Conservation (phyloP, 371 early-diverging fungal species). For the Coelomomyces lativittatus region DNA sequence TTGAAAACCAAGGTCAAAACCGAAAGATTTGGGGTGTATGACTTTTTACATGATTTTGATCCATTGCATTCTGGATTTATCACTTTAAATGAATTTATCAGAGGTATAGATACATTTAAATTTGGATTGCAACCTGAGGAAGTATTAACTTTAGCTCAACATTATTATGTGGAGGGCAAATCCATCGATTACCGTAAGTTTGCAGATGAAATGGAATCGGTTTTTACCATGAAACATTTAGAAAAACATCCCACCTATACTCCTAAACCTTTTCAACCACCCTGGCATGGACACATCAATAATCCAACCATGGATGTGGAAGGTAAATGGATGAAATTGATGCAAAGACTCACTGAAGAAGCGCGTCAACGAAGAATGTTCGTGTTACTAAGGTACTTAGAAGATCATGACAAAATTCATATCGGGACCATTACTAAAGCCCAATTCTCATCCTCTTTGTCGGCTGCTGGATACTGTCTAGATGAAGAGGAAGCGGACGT, state of each 20-base stretch:
- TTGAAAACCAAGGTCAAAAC: slow-evolving; percentile 9
- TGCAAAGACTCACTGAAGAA: background rate
- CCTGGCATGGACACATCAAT: slow-evolving; percentile 1
- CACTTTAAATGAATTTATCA: slow-evolving; percentile 12
- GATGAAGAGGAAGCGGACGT: slow-evolving; percentile 2
- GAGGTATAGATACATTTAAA: slow-evolving; percentile 9
- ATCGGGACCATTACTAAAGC: slow-evolving; percentile 4
- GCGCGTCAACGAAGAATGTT: slow-evolving; percentile 5
- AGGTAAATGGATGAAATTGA: background rate
- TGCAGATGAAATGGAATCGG: slow-evolving; percentile 16
- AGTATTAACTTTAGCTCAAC: background rate
- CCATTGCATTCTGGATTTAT: slow-evolving; percentile 16
- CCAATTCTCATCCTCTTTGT: slow-evolving; percentile 3
- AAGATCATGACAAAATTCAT: slow-evolving; percentile 5
- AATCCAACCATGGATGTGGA: background rate
- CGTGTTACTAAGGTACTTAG: slow-evolving; percentile 1
- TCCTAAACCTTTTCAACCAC: slow-evolving; percentile 9
- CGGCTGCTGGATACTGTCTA: background rate
- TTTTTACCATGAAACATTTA: slow-evolving; percentile 17
- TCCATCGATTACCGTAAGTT: slow-evolving; percentile 15
- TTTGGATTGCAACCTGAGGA: background rate
- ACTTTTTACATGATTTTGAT: slow-evolving; percentile 25
- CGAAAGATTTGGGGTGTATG: slow-evolving; percentile 20
- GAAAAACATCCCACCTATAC: slow-evolving; percentile 11
- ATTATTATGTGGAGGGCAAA: background rate